Percentiles rank a stretch among this genome's conserved stretches.
These are phyloP conservation scores for Calocybe gambosa DNA, from an alignment of 1,284 basidiomycete genomes.

Conservation along the genomic window DNA sequence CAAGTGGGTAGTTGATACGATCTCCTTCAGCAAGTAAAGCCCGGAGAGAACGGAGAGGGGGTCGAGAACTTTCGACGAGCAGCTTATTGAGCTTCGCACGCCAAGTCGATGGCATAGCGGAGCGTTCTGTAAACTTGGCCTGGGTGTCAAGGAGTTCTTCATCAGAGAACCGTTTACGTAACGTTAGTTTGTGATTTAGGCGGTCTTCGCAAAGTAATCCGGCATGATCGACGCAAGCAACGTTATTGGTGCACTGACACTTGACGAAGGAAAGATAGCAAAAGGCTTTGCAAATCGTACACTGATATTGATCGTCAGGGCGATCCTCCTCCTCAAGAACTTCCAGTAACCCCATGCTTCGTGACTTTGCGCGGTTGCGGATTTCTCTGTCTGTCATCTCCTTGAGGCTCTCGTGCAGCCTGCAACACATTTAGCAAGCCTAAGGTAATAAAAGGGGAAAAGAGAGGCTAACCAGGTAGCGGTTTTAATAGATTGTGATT, in stretches of 20 bases:
- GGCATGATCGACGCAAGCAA: constrained; percentile 86
- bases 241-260: constrained; percentile 69
- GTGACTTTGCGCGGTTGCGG: constrained; percentile 55
- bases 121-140: constrained; percentile 62
- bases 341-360: constrained; percentile 58
- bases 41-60: constrained; percentile 70
- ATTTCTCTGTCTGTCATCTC: constrained; percentile 91
- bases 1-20: constrained; percentile 69
- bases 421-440: constrained; percentile 25
- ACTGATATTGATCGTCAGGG: constrained; percentile 93
- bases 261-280: constrained; percentile 93
- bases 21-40: constrained; percentile 84
- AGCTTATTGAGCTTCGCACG: constrained; percentile 62
- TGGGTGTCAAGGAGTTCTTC: constrained; percentile 69
- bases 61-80: constrained; percentile 62
- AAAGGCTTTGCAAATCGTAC: constrained; percentile 89
- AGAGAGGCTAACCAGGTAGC: constrained; percentile 73
- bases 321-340: constrained; percentile 74
- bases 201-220: constrained; percentile 70
- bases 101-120: constrained; percentile 75
- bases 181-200: constrained; percentile 48
- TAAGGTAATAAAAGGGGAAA: constrained; percentile 14
- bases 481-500: constrained; percentile 90
- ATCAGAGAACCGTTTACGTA: constrained; percentile 83
- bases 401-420: constrained; percentile 77